phyloP scores from a whole-genome alignment of 257 asterid genomes.

The Nicotiana benthamiana region DNA sequence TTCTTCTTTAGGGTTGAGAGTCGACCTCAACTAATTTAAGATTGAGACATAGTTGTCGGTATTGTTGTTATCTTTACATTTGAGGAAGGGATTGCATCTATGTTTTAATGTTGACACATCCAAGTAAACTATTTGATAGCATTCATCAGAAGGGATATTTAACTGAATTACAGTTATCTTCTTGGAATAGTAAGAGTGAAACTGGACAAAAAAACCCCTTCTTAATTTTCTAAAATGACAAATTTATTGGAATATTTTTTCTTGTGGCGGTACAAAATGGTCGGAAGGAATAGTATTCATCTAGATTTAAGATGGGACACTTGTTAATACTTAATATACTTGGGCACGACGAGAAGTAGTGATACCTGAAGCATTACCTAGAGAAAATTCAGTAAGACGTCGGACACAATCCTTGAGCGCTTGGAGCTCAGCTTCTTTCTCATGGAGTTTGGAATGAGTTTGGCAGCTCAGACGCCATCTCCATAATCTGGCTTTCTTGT shows the following conservation, averaged over 20 bases:
- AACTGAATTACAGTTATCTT: background rate
- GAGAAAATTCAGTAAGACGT: conserved; percentile 51
- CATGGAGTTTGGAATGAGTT: conserved; percentile 49
- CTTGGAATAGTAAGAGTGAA: background rate
- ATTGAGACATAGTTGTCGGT: background rate
- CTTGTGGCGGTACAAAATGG: background rate
- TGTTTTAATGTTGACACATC: background rate
- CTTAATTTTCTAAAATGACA: background rate
- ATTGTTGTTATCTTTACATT: background rate
- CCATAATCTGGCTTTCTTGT: conserved; percentile 55
- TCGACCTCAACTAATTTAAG: background rate
- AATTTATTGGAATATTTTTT: too few relatives aligned
- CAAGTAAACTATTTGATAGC: background rate
- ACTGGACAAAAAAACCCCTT: background rate
- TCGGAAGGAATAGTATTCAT: background rate
- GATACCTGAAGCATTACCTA: conserved; percentile 35
- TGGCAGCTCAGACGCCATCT: conserved; percentile 44
- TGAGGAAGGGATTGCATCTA: background rate
- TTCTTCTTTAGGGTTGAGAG: background rate
- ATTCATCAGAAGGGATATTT: background rate
- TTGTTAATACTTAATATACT: background rate
- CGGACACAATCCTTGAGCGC: conserved; percentile 67
- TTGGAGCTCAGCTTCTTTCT: conserved; percentile 70
- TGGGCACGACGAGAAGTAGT: background rate
- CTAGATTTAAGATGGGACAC: background rate